These are phyloP conservation scores for Beta macrorhiza DNA, from an alignment of 179 eudicot genomes.

Conservation along the genomic window DNA sequence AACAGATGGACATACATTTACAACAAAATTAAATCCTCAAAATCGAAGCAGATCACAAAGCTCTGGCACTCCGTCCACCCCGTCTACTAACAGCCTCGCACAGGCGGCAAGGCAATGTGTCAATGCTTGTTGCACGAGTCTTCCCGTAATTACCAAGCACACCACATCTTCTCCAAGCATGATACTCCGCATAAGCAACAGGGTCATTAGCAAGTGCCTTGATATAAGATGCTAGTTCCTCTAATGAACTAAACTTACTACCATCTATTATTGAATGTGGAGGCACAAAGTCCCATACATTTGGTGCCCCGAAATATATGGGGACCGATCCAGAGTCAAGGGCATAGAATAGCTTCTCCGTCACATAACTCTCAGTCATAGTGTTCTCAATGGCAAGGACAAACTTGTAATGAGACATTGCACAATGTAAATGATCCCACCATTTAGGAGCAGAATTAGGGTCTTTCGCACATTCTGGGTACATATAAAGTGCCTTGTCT, in stretches of 20 bases:
- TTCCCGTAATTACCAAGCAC: conserved; percentile 69
- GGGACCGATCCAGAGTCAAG: conserved; percentile 90
- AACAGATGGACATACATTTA: conserved; percentile 19
- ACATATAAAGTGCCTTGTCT: conserved; percentile 71
- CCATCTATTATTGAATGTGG: conserved; percentile 94
- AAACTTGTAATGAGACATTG: conserved; percentile 95
- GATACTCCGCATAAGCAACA: conserved; percentile 82
- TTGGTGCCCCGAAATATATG: conserved; percentile 93
- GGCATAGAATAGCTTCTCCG: conserved; percentile 90
- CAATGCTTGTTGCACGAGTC: conserved; percentile 71
- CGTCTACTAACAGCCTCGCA: conserved; percentile 75
- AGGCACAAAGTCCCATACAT: conserved; percentile 91
- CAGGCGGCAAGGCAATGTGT: conserved; percentile 81
- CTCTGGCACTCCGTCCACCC: conserved; percentile 64
- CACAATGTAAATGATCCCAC: conserved; percentile 99
- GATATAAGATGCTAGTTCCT: conserved; percentile 67
- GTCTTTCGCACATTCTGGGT: conserved; percentile 75
- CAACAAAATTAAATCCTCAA: conserved; percentile 17
- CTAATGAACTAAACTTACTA: conserved; percentile 61
- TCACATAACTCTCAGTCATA: conserved; percentile 84
- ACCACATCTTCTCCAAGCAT: conserved; percentile 99
- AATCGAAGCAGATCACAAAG: conserved; percentile 16
- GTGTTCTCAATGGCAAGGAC: conserved; percentile 96
- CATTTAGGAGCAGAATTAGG: conserved; percentile 57
- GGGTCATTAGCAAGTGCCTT: conserved; percentile 80